Evolutionary conservation across 352 stramenopile genomes (phyloP).

Genomic region (Blastocystis sp.): DNA sequence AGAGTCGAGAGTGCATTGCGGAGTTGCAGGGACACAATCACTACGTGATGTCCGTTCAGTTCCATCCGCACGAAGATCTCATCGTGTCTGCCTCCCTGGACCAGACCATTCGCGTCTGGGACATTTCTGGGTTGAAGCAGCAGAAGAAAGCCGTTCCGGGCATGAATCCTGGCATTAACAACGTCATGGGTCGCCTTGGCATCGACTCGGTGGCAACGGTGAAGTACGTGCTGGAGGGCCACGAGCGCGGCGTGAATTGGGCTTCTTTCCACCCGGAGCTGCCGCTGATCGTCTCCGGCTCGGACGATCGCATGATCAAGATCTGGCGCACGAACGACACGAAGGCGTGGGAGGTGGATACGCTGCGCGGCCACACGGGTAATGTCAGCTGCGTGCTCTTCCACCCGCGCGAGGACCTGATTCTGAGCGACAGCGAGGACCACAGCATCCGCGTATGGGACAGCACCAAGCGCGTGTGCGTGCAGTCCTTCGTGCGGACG

Average conservation of each 20-base stretch:
- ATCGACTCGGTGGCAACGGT: slow-evolving; percentile 96
- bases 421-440: slow-evolving; percentile 98
- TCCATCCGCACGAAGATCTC: slow-evolving; percentile 98
- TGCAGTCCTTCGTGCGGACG: slow-evolving; percentile 97
- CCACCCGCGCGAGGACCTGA: slow-evolving; percentile 96
- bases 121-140: slow-evolving; percentile 96
- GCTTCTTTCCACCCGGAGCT: slow-evolving; percentile 90
- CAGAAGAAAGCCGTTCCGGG: slow-evolving; percentile 79
- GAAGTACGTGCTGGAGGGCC: slow-evolving; percentile 98
- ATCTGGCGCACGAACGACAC: slow-evolving; percentile 98
- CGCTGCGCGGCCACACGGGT: slow-evolving; percentile 97
- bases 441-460: slow-evolving; percentile 97
- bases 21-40: slow-evolving; percentile 99
- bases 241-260: slow-evolving; percentile 99
- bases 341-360: slow-evolving; percentile 99
- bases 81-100: slow-evolving; percentile 96
- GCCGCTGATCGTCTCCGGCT: slow-evolving; percentile 92
- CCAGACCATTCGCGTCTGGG: slow-evolving; percentile 98
- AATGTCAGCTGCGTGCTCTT: slow-evolving; percentile 99
- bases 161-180: neutral
- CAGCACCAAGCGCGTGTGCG: slow-evolving; percentile 93
- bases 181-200: slow-evolving; percentile 73
- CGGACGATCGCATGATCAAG: slow-evolving; percentile 97
- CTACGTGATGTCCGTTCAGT: slow-evolving; percentile 99
- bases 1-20: slow-evolving; percentile 93